Evolutionary conservation across 495 filamentous ascomycete genomes (phyloP).

Genomic region (Lophiotrema nucula): DNA sequence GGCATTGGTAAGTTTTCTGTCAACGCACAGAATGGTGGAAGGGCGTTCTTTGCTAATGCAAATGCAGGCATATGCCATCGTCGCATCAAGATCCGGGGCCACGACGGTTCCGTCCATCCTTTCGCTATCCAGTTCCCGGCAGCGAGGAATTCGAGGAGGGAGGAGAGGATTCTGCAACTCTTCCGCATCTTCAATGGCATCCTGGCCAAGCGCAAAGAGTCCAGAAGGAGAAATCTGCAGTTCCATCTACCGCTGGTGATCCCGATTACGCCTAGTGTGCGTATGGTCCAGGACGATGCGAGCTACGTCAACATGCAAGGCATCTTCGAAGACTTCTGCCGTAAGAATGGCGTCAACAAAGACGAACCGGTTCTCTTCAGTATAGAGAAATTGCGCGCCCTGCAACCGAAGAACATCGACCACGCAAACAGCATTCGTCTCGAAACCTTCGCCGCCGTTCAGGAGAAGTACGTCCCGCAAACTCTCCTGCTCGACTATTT

Average conservation of each 20-base stretch:
- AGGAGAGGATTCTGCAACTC: conserved; percentile 93
- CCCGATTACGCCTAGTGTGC: conserved; percentile 86
- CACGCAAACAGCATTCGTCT: conserved; percentile 65
- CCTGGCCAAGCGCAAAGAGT: conserved; percentile 88
- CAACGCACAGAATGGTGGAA: too few relatives aligned
- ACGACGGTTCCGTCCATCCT: conserved; percentile 90
- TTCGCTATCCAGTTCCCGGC: conserved; percentile 97
- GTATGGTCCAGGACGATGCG: conserved; percentile 90
- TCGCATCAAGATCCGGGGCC: conserved; percentile 91
- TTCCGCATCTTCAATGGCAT: conserved; percentile 96
- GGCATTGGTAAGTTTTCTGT: too few relatives aligned
- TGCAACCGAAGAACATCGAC: conserved; percentile 52
- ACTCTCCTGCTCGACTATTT: conserved; percentile 85
- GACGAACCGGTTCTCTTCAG: conserved; percentile 94
- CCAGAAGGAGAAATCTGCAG: conserved; percentile 84
- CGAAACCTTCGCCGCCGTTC: conserved; percentile 87
- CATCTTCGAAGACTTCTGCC: conserved; percentile 92
- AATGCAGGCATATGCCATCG: conserved; percentile 90
- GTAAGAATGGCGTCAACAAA: conserved; percentile 79
- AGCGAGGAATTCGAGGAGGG: conserved; percentile 82
- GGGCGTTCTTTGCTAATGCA: too few relatives aligned
- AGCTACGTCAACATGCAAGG: conserved; percentile 93
- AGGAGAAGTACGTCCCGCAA: conserved; percentile 83
- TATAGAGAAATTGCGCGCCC: conserved; percentile 82
- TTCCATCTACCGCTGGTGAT: conserved; percentile 96